Evolutionary conservation across 2,329 filamentous ascomycete species (phyloP), one percentile per base, ranked within the genome.

Genomic region (Fusarium multiceps): DNA sequence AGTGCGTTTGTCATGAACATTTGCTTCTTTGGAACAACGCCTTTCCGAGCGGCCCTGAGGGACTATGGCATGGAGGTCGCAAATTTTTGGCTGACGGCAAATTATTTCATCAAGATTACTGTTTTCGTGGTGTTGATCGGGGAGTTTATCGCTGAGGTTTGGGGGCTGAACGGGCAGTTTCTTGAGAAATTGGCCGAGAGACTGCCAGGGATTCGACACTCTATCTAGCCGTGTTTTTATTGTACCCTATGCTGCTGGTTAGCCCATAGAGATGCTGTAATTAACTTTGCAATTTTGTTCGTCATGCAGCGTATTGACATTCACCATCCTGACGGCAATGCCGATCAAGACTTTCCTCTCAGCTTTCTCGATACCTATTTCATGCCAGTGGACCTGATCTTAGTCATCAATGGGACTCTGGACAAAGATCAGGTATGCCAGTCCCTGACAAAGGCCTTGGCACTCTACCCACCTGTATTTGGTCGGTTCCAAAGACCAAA

Each of bases 141-240:
- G 34, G 49, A 11, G 9, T 53, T 53, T 40, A 21, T 53, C 6
- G 34, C 21, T 21, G 14, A 23, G 7, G 10, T 28, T 40, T 53
- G 34, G 49, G 49, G 49, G 49, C 49, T 53, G 34, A 41, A 41
- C 49, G 49, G 49, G 23, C 21, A 53, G 23, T 53, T 53, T 53
- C 23, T 53, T 6, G 6, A 14, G 49, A 53, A 53, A 53, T 10
- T 53, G 23, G 49, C 49, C 49, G 34, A 53, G 32, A 18, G 21
- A 13, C 23, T 28, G 34, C 7, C 18, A 20, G 13, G 14, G 13
- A n/a, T 7, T 10, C 18, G 11, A 53, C 37, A 34, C 20, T 41
- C n/a, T 28, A 18, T 4, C 10, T 42, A 14, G 23, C 2, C 7
- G 7, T 14, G 7, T 11, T 27, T 28, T 41, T 41, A 5, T 14